Base-by-base conservation (phyloP, 805 yeast genomes). In the Kluyveromyces siamensis region DNA sequence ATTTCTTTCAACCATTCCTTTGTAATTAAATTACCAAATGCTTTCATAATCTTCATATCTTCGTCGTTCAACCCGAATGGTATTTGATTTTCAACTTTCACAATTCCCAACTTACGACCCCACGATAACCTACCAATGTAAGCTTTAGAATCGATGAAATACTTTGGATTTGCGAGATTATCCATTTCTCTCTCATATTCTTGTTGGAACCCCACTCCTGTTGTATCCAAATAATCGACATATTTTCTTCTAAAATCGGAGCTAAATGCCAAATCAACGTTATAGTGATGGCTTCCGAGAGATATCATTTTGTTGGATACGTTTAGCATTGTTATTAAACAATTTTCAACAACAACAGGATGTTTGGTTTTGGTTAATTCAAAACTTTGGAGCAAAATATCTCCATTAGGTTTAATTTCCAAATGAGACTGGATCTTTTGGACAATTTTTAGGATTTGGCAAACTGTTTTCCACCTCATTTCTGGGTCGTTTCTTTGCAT, bases 121-220 rank as follows among this genome's bases (percentile, higher is more conserved):
- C 96, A 87, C 46, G 84, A 83, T 8, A 85, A 64, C 80, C 89
- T 84, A 0, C 95, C 93, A 8, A 70, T 67, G 57, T 70, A 73
- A 2, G 75, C 68, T 46, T 74, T 76, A 30, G 74, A 74, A 57
- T 84, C 89, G 54, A 83, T 71, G 57, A 67, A 87, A 53, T 71
- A 82, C 1, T 53, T 54, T 1, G 85, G 84, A 19, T 63, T 48
- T 0, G 68, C 63, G 13, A 69, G 63, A 52, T 78, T 77, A 10
- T 60, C 57, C 70, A 84, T 67, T 54, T 85, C 93, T 6, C 58
- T 49, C 40, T 65, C 61, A 70, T 83, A 84, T 1, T 50, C 53
- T 0, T 65, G 63, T 2, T 60, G 61, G 55, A 72, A 81, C 0
- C 51, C 67, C 1, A 58, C 52, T 0, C 61, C 58, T 1, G 74